Evolutionary conservation across 2,329 filamentous ascomycete species (phyloP), one percentile per base, ranked within the genome.

Genomic region (Talaromyces sp.): DNA sequence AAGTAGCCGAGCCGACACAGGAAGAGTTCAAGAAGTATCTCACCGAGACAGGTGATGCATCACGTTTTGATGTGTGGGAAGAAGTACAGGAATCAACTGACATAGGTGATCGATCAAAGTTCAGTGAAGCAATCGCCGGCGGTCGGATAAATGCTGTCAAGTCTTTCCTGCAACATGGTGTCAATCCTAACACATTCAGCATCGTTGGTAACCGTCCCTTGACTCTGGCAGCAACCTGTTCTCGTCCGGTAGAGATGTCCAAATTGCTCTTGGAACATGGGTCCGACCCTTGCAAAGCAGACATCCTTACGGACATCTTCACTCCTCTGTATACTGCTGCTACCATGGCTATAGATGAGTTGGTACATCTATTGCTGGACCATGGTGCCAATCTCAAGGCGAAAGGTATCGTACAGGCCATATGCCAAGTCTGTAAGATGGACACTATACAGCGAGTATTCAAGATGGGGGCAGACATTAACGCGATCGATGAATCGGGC

Each of bases 321-420:
- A 60, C 41, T 7, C 56, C 62, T 45, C 4, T 64, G 33, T 64
- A 59, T 47, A n/a, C 14, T 11, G 62, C 62, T 35, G 62, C 62
- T 3, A 41, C 2, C 16, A 41, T 52, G 33, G 56, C 54, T 35
- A 33, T 43, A 49, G 45, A 62, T 33, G 50, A 31, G 35, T 35
- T 66, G 39, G 59, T 56, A n/a, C 27, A 61, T 54, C 4, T 59
- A 6, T 35, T 66, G 19, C 35, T 66, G 13, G n/a, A 33, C 10
- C 13, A 45, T 37, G 43, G 60, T 1, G 60, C 60, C 16, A 33
- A 66, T 52, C 16, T 63, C 13, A 27, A 37, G 24, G 22, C 16
- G 6, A 19, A 24, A 13, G 16, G 59, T 27, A n/a, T 24, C 8
- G 31, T 66, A 14, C 52, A 63, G 16, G 14, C 41, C 9, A 19